Evolutionary conservation across 2,329 filamentous ascomycete genomes (phyloP).

Genomic region (Aureobasidium subglaciale): DNA sequence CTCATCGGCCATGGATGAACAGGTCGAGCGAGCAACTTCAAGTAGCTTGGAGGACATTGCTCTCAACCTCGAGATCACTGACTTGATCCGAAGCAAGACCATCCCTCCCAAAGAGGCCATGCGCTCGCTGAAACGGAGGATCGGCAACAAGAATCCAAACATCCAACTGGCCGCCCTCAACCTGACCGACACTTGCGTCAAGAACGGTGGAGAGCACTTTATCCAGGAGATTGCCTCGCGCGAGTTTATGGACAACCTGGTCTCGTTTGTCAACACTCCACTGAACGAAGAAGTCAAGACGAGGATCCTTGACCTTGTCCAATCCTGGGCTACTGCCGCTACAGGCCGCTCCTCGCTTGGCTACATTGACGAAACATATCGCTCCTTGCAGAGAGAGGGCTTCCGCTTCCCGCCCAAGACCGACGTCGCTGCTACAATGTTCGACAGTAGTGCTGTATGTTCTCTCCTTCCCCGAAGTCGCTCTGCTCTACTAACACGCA

Average conservation of each 20-base stretch:
- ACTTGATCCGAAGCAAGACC: slow-evolving; percentile 93
- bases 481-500: slow-evolving; percentile 6
- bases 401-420: slow-evolving; percentile 83
- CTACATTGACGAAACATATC: slow-evolving; percentile 87
- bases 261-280: slow-evolving; percentile 76
- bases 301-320: slow-evolving; percentile 89
- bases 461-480: not conserved
- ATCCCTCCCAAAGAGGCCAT: slow-evolving; percentile 97
- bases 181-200: slow-evolving; percentile 95
- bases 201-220: slow-evolving; percentile 95
- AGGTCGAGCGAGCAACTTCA: slow-evolving; percentile 89
- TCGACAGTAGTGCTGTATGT: slow-evolving; percentile 89
- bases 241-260: slow-evolving; percentile 97
- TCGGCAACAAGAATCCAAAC: slow-evolving; percentile 97
- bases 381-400: slow-evolving; percentile 71
- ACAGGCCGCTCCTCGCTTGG: slow-evolving; percentile 74
- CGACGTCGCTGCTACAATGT: slow-evolving; percentile 90
- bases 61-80: slow-evolving; percentile 95
- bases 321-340: slow-evolving; percentile 85
- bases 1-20: slow-evolving; percentile 88
- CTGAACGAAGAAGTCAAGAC: slow-evolving; percentile 78
- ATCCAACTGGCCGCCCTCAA: slow-evolving; percentile 91
- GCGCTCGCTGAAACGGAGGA: slow-evolving; percentile 86
- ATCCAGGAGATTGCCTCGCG: slow-evolving; percentile 89
- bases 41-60: slow-evolving; percentile 98